Evolutionary conservation across 1,284 basidiomycete species (phyloP).

Genomic region (Trametes sp.): DNA sequence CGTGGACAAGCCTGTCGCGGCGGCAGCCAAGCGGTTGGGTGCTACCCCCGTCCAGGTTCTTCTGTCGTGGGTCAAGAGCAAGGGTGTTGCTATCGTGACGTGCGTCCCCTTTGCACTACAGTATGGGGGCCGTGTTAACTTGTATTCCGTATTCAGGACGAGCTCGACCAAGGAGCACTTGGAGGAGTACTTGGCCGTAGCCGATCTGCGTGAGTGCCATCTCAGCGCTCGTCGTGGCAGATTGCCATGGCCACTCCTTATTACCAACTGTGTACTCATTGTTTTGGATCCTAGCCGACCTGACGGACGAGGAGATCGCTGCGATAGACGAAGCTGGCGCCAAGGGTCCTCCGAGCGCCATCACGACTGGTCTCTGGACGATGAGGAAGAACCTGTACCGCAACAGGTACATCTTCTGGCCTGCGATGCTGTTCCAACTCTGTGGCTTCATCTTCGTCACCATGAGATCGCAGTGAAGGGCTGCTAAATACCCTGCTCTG

Average conservation of each 20-base stretch:
- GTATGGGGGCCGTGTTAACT: background rate
- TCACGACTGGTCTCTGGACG: background rate
- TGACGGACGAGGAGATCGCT: conserved; percentile 58
- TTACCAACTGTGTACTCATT: background rate
- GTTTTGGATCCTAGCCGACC: conserved; percentile 35
- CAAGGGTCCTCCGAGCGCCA: conserved; percentile 36
- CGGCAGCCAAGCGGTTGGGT: conserved; percentile 61
- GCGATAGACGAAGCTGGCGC: conserved; percentile 66
- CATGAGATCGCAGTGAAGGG: background rate
- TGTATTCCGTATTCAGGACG: conserved; percentile 51
- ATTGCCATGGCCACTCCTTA: background rate
- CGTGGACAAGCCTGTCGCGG: conserved; percentile 67
- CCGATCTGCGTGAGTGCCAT: conserved; percentile 64
- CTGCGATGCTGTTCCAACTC: conserved; percentile 10
- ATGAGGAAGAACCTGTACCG: conserved; percentile 8
- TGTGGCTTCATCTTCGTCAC: background rate
- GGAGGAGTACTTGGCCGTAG: conserved; percentile 71
- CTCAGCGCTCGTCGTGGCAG: too few relatives aligned
- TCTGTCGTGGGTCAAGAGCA: conserved; percentile 70
- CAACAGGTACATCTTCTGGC: conserved; percentile 7
- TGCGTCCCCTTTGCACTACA: conserved; percentile 41
- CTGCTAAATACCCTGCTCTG: background rate
- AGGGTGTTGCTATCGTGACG: conserved; percentile 73
- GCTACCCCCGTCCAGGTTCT: conserved; percentile 74
- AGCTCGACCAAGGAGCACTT: conserved; percentile 71